Percentiles rank a stretch among this genome's conserved stretches.
Evolutionary conservation across 306 rosid genomes (phyloP).

Genomic region (Citrullus colocynthis): DNA sequence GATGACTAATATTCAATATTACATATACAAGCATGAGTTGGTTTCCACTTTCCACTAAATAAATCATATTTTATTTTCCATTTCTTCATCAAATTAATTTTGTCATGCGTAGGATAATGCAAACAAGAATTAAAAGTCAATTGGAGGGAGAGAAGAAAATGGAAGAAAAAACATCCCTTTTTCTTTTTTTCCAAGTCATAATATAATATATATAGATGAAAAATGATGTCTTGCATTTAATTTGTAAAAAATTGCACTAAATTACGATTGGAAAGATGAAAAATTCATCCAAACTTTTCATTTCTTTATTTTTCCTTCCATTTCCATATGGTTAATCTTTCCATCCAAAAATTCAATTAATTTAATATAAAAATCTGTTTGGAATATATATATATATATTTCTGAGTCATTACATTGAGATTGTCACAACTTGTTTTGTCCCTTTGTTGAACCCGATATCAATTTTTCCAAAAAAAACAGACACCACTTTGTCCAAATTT

Average conservation of each 20-base stretch:
- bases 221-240: too few species aligned
- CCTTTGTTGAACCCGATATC: conserved; percentile 10
- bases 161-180: too few species aligned
- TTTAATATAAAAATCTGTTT: not conserved
- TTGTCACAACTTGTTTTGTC: conserved; percentile 28
- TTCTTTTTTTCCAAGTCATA: too few species aligned
- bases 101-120: not conserved
- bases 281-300: not conserved
- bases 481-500: conserved; percentile 30
- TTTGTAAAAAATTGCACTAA: too few species aligned
- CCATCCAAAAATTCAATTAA: not conserved
- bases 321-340: not conserved
- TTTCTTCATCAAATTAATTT: not conserved
- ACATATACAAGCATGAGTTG: not conserved
- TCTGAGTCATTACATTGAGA: not conserved
- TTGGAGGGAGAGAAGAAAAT: not conserved
- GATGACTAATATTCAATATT: not conserved
- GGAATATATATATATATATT: too few species aligned
- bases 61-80: not conserved
- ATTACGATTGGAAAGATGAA: too few species aligned
- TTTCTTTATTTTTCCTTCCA: too few species aligned
- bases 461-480: conserved; percentile 12
- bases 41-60: not conserved
- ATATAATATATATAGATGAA: too few species aligned
- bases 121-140: not conserved